Evolutionary conservation across 2,329 filamentous ascomycete species (phyloP).

Genomic region (Beauveria australis): DNA sequence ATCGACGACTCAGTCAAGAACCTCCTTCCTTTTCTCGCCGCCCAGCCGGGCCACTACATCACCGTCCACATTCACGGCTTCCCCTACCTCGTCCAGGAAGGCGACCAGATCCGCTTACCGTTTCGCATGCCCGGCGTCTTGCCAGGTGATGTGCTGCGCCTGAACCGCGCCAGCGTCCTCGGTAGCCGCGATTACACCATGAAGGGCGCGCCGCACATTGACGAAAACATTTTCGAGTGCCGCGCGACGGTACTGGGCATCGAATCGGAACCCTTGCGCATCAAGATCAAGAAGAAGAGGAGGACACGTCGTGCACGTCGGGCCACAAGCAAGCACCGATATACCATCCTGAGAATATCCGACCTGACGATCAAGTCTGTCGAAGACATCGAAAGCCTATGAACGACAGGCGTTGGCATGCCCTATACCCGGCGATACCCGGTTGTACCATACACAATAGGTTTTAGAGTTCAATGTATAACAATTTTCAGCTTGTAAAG

Average conservation of each 20-base stretch:
- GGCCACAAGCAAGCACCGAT: constrained; percentile 83
- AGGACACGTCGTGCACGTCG: constrained; percentile 65
- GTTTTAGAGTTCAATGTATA: constrained; percentile 3
- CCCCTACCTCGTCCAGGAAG: constrained; percentile 70
- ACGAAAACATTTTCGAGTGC: constrained; percentile 77
- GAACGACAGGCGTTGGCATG: not conserved
- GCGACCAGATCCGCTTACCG: constrained; percentile 68
- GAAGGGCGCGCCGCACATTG: constrained; percentile 71
- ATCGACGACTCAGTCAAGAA: constrained; percentile 48
- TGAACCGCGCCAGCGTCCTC: constrained; percentile 75
- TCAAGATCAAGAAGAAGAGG: constrained; percentile 75
- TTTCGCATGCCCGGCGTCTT: constrained; percentile 69
- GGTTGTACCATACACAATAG: constrained; percentile 8
- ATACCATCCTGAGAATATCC: constrained; percentile 76
- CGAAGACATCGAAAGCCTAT: constrained; percentile 27
- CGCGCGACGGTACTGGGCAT: constrained; percentile 76
- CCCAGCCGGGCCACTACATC: constrained; percentile 70
- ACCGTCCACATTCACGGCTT: constrained; percentile 71
- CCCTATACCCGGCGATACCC: not conserved
- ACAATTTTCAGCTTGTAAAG: constrained; percentile 1
- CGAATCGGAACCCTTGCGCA: constrained; percentile 70
- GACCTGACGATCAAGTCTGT: constrained; percentile 59
- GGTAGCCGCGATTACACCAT: constrained; percentile 88
- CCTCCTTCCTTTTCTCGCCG: constrained; percentile 62
- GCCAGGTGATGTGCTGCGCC: constrained; percentile 76